phyloP scores from a whole-genome alignment of 2,329 filamentous ascomycete genomes.

The Helotiales sp. region DNA sequence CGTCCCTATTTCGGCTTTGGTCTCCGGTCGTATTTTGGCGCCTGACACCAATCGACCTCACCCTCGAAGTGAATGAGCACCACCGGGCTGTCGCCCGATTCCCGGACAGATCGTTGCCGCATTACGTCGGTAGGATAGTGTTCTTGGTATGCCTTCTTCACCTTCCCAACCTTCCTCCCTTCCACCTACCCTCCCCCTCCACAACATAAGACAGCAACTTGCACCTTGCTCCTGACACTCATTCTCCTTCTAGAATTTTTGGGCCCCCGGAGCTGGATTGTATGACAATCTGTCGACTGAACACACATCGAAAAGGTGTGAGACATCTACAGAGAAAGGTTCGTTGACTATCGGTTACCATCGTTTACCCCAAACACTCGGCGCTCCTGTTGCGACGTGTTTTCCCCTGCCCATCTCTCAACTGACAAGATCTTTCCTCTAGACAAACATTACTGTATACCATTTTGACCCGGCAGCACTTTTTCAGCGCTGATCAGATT shows the following conservation, averaged over 20 bases:
- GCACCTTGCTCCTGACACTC: background rate
- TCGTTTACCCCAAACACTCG: background rate
- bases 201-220: background rate
- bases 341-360: background rate
- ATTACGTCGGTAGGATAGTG: background rate
- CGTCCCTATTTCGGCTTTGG: too few relatives aligned
- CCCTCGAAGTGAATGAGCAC: background rate
- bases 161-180: too few relatives aligned
- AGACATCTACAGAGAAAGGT: background rate
- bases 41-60: too few relatives aligned
- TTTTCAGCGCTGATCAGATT: background rate
- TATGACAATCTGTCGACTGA: background rate
- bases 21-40: too few relatives aligned
- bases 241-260: background rate
- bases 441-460: background rate
- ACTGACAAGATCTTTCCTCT: background rate
- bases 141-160: background rate
- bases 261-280: background rate
- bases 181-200: background rate
- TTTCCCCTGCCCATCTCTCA: background rate
- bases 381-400: background rate
- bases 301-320: background rate
- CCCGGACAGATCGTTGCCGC: too few relatives aligned
- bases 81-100: too few relatives aligned
- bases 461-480: background rate